These are phyloP conservation scores for Euphorbia pulcherrima DNA, from an alignment of 345 rosid species.

Conservation along the genomic window DNA sequence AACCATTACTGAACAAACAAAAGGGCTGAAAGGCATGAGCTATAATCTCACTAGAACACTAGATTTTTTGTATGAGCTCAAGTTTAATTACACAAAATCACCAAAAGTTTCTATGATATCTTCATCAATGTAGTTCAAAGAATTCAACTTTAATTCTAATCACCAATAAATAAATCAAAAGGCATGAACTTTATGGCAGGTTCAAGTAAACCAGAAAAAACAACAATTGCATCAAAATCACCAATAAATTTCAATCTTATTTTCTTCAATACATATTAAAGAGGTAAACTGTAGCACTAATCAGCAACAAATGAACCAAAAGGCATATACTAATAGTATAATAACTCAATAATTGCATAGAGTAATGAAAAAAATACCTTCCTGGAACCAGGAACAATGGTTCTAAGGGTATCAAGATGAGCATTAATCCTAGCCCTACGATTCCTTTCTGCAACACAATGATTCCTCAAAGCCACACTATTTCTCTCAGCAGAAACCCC, in stretches of 20 bases:
- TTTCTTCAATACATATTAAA: background rate
- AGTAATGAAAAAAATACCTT: constrained; percentile 36
- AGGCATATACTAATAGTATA: too few species aligned
- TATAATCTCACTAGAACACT: too few species aligned
- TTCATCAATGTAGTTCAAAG: background rate
- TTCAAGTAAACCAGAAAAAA: too few species aligned
- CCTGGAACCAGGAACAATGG: constrained; percentile 48
- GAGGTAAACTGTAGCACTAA: too few species aligned
- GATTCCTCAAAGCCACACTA: constrained; percentile 55
- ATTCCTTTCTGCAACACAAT: constrained; percentile 72
- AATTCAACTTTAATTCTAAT: background rate
- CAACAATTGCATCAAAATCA: too few species aligned
- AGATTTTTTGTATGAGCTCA: too few species aligned
- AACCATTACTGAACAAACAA: background rate
- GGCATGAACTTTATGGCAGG: background rate
- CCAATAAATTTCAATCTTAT: too few species aligned
- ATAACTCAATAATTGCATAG: background rate
- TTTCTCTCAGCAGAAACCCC: constrained; percentile 46
- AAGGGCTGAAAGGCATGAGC: background rate
- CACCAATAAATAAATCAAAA: background rate
- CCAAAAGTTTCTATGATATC: background rate
- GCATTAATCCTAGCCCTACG: constrained; percentile 74
- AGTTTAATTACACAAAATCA: background rate
- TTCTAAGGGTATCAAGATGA: constrained; percentile 59
- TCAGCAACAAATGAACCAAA: too few species aligned